phyloP scores from a whole-genome alignment of 306 rosid genomes.

The Abrus pulchellus region DNA sequence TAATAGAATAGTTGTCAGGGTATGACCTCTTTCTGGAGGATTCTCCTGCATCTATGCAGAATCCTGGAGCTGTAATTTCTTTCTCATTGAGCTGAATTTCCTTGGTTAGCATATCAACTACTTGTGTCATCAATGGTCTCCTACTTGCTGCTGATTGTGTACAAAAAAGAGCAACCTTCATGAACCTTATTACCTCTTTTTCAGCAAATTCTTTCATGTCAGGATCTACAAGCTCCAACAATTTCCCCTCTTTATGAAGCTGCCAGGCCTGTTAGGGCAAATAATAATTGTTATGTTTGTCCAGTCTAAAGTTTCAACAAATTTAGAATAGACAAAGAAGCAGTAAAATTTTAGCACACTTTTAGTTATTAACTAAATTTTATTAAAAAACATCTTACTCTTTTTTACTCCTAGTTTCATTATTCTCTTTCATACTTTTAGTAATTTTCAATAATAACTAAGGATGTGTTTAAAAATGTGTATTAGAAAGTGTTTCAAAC shows the following conservation, averaged over 20 bases:
- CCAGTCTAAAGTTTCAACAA: slow-evolving; percentile 2
- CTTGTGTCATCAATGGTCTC: slow-evolving; percentile 84
- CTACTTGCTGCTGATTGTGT: slow-evolving; percentile 80
- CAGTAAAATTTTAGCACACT: too few species aligned
- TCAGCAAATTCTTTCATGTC: slow-evolving; percentile 69
- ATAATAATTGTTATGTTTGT: slow-evolving; percentile 5
- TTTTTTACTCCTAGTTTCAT: too few species aligned
- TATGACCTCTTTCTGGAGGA: slow-evolving; percentile 58
- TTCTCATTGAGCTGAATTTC: slow-evolving; percentile 76
- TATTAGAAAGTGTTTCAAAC: not conserved
- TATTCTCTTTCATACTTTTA: too few species aligned
- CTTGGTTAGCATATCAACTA: slow-evolving; percentile 84
- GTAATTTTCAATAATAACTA: too few species aligned
- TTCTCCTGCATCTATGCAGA: slow-evolving; percentile 59
- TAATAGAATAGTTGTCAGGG: slow-evolving; percentile 40
- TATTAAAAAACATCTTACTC: too few species aligned
- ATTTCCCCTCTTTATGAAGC: slow-evolving; percentile 75
- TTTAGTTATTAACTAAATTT: too few species aligned
- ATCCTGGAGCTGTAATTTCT: slow-evolving; percentile 81
- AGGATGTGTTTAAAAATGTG: too few species aligned
- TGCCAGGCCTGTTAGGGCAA: slow-evolving; percentile 80
- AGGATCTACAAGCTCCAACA: slow-evolving; percentile 79
- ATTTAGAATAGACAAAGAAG: too few species aligned
- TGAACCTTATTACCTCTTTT: slow-evolving; percentile 75
- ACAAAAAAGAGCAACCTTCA: slow-evolving; percentile 94